Evolutionary conservation across 2,329 filamentous ascomycete genomes (phyloP).

Genomic region (Verticillium nonalfalfae): DNA sequence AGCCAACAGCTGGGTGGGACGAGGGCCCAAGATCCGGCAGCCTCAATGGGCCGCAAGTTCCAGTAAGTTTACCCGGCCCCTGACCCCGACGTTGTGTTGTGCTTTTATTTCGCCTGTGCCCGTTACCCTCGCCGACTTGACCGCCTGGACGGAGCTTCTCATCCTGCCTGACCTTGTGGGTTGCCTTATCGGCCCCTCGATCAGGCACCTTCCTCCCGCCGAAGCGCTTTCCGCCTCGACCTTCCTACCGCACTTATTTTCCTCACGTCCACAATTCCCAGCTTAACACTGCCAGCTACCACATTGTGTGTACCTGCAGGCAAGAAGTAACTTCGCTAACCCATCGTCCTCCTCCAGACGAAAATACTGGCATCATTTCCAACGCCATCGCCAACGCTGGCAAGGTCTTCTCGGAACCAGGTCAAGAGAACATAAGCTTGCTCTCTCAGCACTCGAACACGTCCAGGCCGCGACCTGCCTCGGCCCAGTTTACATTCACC

Average conservation of each 20-base stretch:
- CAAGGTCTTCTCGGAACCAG: constrained; percentile 55
- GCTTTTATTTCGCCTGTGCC: neutral
- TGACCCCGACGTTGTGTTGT: neutral
- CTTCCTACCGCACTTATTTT: neutral
- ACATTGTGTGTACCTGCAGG: neutral
- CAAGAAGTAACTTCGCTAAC: neutral
- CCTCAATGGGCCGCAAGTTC: constrained; percentile 36
- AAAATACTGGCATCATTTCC: constrained; percentile 75
- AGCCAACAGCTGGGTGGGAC: constrained; percentile 48
- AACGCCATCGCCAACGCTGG: constrained; percentile 86
- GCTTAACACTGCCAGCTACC: neutral
- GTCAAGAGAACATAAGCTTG: constrained; percentile 73
- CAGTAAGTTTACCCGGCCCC: constrained; percentile 30
- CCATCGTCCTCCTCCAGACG: constrained; percentile 23
- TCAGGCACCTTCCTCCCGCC: too few relatives aligned
- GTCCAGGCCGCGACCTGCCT: constrained; percentile 58
- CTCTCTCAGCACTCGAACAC: constrained; percentile 60
- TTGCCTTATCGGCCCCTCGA: neutral
- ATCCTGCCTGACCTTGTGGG: neutral
- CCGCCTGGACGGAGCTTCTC: neutral
- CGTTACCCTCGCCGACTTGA: neutral
- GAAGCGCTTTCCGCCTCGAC: neutral
- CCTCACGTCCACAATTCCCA: constrained; percentile 8
- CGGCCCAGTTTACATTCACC: constrained; percentile 93
- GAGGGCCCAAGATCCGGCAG: constrained; percentile 37